Evolutionary conservation across 2,329 filamentous ascomycete species (phyloP).

Genomic region (Periconia sp.): DNA sequence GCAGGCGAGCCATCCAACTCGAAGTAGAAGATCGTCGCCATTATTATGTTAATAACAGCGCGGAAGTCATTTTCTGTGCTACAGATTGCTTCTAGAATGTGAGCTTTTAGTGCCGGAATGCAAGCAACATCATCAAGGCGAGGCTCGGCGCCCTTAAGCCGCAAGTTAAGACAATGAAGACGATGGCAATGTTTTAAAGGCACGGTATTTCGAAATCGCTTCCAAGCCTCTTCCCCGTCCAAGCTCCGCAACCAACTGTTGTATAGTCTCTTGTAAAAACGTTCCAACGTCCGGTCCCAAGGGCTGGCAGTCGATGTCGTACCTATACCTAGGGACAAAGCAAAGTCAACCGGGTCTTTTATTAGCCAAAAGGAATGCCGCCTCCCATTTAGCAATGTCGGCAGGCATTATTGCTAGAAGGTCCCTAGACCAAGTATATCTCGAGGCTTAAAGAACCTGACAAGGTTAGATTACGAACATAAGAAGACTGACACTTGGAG

Average conservation of each 20-base stretch:
- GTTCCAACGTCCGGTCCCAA: constrained; percentile 19
- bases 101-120: constrained; percentile 10
- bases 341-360: constrained; percentile 19
- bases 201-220: constrained; percentile 17
- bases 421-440: constrained; percentile 21
- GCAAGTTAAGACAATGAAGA: constrained; percentile 26
- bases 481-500: background rate
- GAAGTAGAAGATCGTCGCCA: constrained; percentile 7
- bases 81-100: background rate
- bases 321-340: constrained; percentile 28
- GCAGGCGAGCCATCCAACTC: constrained; percentile 5
- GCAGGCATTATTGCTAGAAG: constrained; percentile 32
- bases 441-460: constrained; percentile 26
- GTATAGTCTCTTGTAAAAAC: constrained; percentile 21
- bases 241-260: constrained; percentile 23
- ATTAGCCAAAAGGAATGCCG: constrained; percentile 26
- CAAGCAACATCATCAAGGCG: constrained; percentile 2
- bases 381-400: constrained; percentile 26
- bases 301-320: constrained; percentile 9
- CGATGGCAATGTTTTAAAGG: constrained; percentile 8
- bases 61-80: constrained; percentile 5
- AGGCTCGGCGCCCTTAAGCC: constrained; percentile 1
- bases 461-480: background rate
- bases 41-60: constrained; percentile 6
- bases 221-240: constrained; percentile 25